Base-by-base conservation (phyloP, 768 basidiomycete species). In the Lanmaoa pseudosensibilis region DNA sequence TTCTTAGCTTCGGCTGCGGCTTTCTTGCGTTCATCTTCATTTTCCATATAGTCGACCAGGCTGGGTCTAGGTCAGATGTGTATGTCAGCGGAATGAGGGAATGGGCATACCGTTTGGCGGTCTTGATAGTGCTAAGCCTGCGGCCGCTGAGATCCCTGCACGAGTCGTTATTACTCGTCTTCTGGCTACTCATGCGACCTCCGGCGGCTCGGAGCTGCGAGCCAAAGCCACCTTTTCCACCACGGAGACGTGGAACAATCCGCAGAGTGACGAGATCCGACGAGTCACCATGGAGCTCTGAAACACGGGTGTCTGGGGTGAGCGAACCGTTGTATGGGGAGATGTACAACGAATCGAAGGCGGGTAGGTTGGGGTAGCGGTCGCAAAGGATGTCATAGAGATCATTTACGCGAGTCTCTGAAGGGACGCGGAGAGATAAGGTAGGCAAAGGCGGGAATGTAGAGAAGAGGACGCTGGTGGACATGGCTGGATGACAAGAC, bases 141-240 rank as follows among this genome's bases (percentile, higher is more conserved):
- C 96, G 77, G 2, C 96, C 96, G 56, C 82, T 94, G 37, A 99
- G 79, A 68, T 98, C 97, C 46, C 97, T 77, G 70, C 94, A 97
- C 9, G 91, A 92, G 69, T 98, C 95, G 59, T 94, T 94, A 72
- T 94, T 95, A 72, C 80, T 94, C 23, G 93, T 94, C 78, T 94
- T 94, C 77, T 94, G 92, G 63, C 88, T 90, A 67, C 90, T 92
- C 97, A 99, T 99, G 33, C 96, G 83, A 13, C 97, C 96, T 61
- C 97, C 97, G 15, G 96, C 96, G 0, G 97, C 96, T 71, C 97
- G 83, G 61, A 99, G 79, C 77, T 98, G 94, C 18, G 90, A 92
- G 4, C 97, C 97, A 67, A 99, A 98, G 34, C 96, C 97, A 70
- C 97, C 96, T 74, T 98, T 99, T 19, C 97, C 97, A 47, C 96